phyloP scores from a whole-genome alignment of 805 yeast species.

The Ogataea minuta region DNA sequence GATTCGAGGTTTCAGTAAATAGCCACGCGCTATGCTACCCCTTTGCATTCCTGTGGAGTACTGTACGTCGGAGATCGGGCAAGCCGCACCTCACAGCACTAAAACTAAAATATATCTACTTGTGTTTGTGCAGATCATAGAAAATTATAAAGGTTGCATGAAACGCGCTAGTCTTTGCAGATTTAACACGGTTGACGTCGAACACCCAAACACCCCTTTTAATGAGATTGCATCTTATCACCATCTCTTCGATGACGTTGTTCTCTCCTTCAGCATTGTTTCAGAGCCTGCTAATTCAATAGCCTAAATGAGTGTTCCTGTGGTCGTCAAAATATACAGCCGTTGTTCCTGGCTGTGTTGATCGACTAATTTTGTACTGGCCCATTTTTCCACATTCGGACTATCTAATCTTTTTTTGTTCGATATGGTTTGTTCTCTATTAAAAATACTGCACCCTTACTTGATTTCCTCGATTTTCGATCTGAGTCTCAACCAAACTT shows the following conservation, averaged over 20 bases:
- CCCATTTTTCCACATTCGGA: neutral
- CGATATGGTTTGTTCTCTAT: neutral
- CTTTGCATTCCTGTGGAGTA: neutral
- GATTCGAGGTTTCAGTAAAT: constrained; percentile 1
- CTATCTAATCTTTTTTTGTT: neutral
- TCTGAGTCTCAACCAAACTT: too few species aligned
- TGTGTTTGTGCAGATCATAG: neutral
- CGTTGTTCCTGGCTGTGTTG: constrained; percentile 1
- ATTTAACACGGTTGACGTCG: neutral
- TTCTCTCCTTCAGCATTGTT: too few species aligned
- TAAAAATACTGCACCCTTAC: too few species aligned
- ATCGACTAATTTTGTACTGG: neutral
- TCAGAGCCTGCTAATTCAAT: too few species aligned
- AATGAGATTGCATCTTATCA: neutral
- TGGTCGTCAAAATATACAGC: neutral
- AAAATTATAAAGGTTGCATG: neutral
- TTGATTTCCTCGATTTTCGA: too few species aligned
- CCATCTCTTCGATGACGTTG: neutral
- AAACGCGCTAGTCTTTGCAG: constrained; percentile 5
- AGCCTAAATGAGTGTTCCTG: constrained; percentile 1
- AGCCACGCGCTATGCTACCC: constrained; percentile 5
- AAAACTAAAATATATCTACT: neutral
- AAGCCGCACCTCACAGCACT: neutral
- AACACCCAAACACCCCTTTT: neutral
- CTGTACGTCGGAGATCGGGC: neutral